Conservation (phyloP, 305 asterid genomes). For the Fraxinus baroniana region DNA sequence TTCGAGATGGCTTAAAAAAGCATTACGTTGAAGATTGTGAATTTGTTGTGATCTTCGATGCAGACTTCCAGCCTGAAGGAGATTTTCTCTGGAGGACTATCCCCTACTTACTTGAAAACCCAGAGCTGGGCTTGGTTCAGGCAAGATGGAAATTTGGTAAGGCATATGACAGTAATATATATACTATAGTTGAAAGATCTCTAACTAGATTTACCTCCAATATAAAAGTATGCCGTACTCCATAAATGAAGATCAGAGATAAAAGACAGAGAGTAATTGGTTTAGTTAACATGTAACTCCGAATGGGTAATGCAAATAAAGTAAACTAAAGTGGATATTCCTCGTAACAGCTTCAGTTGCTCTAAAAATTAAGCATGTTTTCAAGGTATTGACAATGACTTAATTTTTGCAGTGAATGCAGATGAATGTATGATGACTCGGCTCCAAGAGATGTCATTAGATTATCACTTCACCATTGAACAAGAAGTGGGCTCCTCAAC, state of each 20-base stretch:
- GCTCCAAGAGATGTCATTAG: slow-evolving; percentile 79
- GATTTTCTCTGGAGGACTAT: slow-evolving; percentile 46
- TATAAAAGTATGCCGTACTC: neutral
- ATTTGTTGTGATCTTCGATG: slow-evolving; percentile 45
- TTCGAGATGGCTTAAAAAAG: slow-evolving; percentile 43
- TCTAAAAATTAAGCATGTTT: neutral
- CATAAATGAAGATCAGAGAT: slow-evolving; percentile 8
- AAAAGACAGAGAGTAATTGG: neutral
- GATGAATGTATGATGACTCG: slow-evolving; percentile 88
- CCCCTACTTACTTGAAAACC: slow-evolving; percentile 45
- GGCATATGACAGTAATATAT: slow-evolving; percentile 8
- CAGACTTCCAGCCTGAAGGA: slow-evolving; percentile 49
- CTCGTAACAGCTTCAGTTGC: neutral
- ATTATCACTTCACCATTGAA: slow-evolving; percentile 79
- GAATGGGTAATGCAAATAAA: slow-evolving; percentile 1
- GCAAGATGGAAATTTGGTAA: slow-evolving; percentile 55
- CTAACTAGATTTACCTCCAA: slow-evolving; percentile 2
- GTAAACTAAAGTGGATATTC: neutral
- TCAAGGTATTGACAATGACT: slow-evolving; percentile 17
- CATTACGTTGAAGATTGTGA: slow-evolving; percentile 41
- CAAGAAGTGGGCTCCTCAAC: slow-evolving; percentile 95
- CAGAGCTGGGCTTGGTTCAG: slow-evolving; percentile 46
- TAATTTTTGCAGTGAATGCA: slow-evolving; percentile 61
- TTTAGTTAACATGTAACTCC: neutral
- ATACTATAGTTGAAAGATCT: neutral